Conservation (phyloP, 148 eudicot species). For the Chenopodium suecicum region DNA sequence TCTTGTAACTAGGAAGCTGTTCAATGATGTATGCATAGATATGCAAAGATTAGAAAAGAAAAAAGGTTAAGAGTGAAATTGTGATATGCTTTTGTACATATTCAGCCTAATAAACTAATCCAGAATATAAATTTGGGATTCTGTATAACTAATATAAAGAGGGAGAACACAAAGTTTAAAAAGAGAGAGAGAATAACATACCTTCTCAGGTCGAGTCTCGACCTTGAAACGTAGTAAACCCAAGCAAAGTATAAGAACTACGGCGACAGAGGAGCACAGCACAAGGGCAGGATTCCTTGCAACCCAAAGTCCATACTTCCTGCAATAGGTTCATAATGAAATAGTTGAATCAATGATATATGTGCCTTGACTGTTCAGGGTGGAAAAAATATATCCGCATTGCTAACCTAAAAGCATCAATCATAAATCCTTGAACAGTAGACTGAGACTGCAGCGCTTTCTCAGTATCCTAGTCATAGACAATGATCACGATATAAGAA, state of each 20-base stretch:
- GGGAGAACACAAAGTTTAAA: background rate
- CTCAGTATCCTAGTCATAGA: conserved; percentile 10
- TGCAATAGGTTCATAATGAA: conserved; percentile 27
- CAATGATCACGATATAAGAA: background rate
- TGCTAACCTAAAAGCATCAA: conserved; percentile 53
- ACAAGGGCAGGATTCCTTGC: conserved; percentile 63
- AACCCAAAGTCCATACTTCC: conserved; percentile 74
- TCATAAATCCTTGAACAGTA: conserved; percentile 51
- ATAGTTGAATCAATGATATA: background rate
- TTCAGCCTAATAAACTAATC: background rate
- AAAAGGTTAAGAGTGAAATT: background rate
- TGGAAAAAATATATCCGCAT: background rate
- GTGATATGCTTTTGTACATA: background rate
- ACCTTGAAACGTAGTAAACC: conserved; percentile 63
- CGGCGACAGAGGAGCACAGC: conserved; percentile 51
- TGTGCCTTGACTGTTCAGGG: background rate
- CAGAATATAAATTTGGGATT: background rate
- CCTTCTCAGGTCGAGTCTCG: conserved; percentile 79
- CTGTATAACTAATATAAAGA: background rate
- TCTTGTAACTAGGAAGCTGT: no score
- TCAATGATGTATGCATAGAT: no score
- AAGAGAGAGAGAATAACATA: conserved; percentile 12
- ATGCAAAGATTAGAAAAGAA: no score
- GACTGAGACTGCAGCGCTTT: conserved; percentile 35
- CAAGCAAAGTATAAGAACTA: conserved; percentile 59